Evolutionary conservation across 2,329 filamentous ascomycete genomes (phyloP), one percentile per base, ranked within the genome.

Genomic region (Epichloe elymi): DNA sequence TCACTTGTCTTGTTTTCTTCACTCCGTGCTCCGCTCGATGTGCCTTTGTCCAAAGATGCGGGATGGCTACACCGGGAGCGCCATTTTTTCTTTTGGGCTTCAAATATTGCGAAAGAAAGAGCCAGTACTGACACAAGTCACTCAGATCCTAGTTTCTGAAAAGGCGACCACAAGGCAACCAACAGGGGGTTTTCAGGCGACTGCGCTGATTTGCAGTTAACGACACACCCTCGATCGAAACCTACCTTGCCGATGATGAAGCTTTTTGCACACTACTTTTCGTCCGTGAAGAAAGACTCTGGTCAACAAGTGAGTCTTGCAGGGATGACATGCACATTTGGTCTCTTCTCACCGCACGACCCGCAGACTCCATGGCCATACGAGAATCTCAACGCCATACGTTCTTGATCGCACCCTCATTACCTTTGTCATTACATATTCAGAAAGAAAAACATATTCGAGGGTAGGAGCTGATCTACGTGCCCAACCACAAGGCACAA

Each of bases 141-240:
- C 30, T 30, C 30, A 30, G 30, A 10, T 30, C 36, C 39, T 43
- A 10, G n/a, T 43, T 43, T 15, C 7, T 17, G 33, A 39, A 39
- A 48, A 48, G 50, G 50, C 50, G 39, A 48, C 45, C 46, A 35
- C 15, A 38, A 49, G 50, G 46, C 50, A 46, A 49, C 46, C 40
- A 46, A 38, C 12, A 23, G 14, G 39, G 39, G 44, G 38, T 5
- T 50, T 36, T 12, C 8, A 33, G 33, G 26, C 38, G 17, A 35
- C 46, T 15, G 38, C n/a, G 19, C 12, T 30, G 19, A 15, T 48
- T 48, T 8, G 19, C 46, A 17, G n/a, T 17, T 26, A 40, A 17
- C 19, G 30, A 17, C 23, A 40, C 20, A 47, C 45, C 20, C 40
- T 5, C 26, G 19, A 23, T 15, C 14, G 12, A 42, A 12, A 14